Evolutionary conservation across 306 rosid species (phyloP), one percentile per base, ranked within the genome.

Genomic region (Quercus bicolor): DNA sequence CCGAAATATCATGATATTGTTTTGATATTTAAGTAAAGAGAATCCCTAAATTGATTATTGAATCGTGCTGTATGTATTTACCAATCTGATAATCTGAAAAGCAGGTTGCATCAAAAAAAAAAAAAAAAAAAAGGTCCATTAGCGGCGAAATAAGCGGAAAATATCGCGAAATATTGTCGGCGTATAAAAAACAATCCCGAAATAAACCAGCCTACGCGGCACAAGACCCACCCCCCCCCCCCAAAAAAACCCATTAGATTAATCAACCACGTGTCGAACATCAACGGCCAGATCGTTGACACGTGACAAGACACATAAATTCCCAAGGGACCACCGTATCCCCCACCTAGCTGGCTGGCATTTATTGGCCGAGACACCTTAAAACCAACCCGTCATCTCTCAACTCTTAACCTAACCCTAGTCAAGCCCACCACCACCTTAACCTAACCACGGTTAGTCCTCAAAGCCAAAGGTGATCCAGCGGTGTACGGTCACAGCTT

Each of bases 91-190:
- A 20, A 56, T 56, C 7, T 23, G 6, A 20, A 57, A 21, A 57
- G 5, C 29, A 1, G 0, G 28, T 26, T 26, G 28, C 28, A 26
- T 26, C 0, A 26, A 26, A 26, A 26, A 26, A 26, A 1, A 1
- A 26, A 24, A 24, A 1, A 26, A 26, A 26, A 26, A 24, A 1
- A 26, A 26, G 2, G 29, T 0, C 31, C 29, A 21, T 21, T 24
- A 23, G 65, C 1, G 24, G 53, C 29, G 61, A 71, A 71, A 45
- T 28, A 23, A 12, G 21, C 5, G 21, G 43, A 79, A 72, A 84
- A 79, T 87, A 26, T 64, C 90, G 86, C 91, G 91, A 89, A 77
- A 89, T n/a, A 86, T 82, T 90, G 95, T 92, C 87, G 91, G 94
- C 79, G 88, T 34, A 26, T 72, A 61, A 66, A 70, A 28, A 75